A percentile compares a stretch with the other conserved stretches of the same genome.
Conservation (phyloP, 305 asterid species). For the Caryopteris hybrid region DNA sequence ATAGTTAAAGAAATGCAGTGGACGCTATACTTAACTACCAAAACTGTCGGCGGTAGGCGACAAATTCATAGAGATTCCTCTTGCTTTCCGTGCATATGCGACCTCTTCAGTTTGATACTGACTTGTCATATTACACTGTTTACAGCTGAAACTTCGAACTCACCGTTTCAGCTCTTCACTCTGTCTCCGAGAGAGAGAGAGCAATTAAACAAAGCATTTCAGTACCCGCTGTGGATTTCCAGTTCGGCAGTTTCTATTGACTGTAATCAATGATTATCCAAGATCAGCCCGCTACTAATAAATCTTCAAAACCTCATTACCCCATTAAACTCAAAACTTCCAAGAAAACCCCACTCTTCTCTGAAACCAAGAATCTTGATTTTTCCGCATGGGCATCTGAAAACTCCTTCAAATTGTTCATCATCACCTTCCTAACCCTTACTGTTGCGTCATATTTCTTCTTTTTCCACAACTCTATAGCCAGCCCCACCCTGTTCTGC, state of each 20-base stretch:
- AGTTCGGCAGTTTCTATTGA: not conserved
- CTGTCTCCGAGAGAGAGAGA: not conserved
- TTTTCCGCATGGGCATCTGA: conserved; percentile 44
- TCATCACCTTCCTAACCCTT: conserved; percentile 32
- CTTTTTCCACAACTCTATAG: conserved; percentile 33
- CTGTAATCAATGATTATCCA: conserved; percentile 19
- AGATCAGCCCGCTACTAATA: conserved; percentile 15
- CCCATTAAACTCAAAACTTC: conserved; percentile 6
- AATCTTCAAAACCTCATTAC: conserved; percentile 21
- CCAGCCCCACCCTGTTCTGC: conserved; percentile 16
- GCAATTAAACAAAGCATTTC: not conserved
- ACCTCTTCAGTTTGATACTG: not conserved
- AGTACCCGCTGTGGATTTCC: too few relatives aligned
- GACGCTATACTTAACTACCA: not conserved
- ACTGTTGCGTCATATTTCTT: conserved; percentile 49
- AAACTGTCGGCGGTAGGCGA: conserved; percentile 25
- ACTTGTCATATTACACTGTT: not conserved
- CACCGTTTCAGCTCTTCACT: too few relatives aligned
- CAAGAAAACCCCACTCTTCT: conserved; percentile 13
- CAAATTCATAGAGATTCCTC: conserved; percentile 10
- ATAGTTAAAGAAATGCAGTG: too few relatives aligned
- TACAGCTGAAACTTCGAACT: not conserved
- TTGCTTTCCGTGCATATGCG: conserved; percentile 9
- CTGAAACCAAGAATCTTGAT: conserved; percentile 39
- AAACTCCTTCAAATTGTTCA: conserved; percentile 40